phyloP scores from a whole-genome alignment of 2,329 filamentous ascomycete species.

The Botrytis paeoniae region DNA sequence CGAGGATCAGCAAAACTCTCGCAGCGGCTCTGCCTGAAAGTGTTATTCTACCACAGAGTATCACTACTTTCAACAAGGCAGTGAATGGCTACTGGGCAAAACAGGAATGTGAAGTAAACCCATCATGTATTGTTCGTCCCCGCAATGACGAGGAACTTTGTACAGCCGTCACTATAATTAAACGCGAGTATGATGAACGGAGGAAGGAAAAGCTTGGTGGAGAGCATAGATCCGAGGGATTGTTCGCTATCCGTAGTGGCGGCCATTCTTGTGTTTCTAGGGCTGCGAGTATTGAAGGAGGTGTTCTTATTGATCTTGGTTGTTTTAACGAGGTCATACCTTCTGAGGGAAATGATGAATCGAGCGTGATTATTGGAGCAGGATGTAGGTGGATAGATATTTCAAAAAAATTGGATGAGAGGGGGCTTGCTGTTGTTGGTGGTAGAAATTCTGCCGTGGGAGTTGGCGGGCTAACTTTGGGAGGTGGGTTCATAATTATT shows the following conservation, averaged over 20 bases:
- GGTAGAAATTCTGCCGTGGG: conserved; percentile 37
- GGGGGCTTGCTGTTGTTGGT: conserved; percentile 40
- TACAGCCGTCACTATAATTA: conserved; percentile 14
- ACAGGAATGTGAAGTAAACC: conserved; percentile 17
- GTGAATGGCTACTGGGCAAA: conserved; percentile 20
- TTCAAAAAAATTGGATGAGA: conserved; percentile 29
- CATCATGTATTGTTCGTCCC: conserved; percentile 20
- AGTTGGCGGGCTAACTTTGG: conserved; percentile 28
- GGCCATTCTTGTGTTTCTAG: conserved; percentile 39
- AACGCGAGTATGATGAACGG: conserved; percentile 2
- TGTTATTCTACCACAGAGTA: not conserved
- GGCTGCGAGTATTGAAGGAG: conserved; percentile 49
- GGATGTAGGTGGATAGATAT: conserved; percentile 41
- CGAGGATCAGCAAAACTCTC: not conserved
- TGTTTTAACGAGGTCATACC: conserved; percentile 32
- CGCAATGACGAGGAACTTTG: conserved; percentile 19
- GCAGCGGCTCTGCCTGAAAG: not conserved
- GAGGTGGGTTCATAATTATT: conserved; percentile 23
- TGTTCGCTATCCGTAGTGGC: conserved; percentile 31
- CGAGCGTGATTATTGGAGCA: conserved; percentile 36
- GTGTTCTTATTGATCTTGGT: conserved; percentile 49
- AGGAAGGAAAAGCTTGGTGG: not conserved
- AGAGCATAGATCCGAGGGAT: not conserved
- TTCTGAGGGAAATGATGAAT: conserved; percentile 33
- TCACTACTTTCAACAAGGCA: not conserved